Evolutionary conservation across 352 stramenopile species (phyloP), one percentile per base, ranked within the genome.

Genomic region (Blastocystis sp.): DNA sequence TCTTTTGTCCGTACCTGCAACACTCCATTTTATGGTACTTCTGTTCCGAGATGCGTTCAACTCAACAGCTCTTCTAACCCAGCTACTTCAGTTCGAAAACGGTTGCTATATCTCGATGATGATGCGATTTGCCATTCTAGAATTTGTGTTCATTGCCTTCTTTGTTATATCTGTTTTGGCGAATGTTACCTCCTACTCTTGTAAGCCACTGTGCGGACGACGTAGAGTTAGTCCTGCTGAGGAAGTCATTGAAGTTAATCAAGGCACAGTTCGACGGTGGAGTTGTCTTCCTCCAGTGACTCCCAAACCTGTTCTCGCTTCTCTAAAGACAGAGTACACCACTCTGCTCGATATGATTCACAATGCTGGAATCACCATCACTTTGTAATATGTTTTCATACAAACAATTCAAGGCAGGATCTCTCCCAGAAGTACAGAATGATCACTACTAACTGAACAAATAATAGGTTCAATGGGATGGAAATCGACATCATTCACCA

Each of bases 401-500:
- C 56, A 84, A 84, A 84, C 73, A 88, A 26, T 39, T 43, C 39
- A 88, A 20, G 77, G 77, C 61, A 88, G 50, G 39, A 88, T 88
- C 29, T 88, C 77, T 23, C 77, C 77, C 50, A 88, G 26, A 3
- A 88, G 50, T 11, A 88, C 66, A 8, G 90, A 94, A 91, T 95
- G 95, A 92, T 96, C 94, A 82, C 92, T 94, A 80, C 93, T 92
- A 89, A 93, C 95, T 11, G 94, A 96, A 66, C 93, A 93, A 50
- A 96, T 91, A 70, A 96, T 95, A 13, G 93, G 76, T 26, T 87
- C 76, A 43, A 87, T 73, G n/a, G 94, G 93, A 77, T 96, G 94
- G 87, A 96, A 96, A 26, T 91, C 90, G 13, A 92, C 94, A 76
- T 95, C 93, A 90, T 96, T 96, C 80, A 96, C 94, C 90, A 92